phyloP scores from a whole-genome alignment of 805 yeast species.

The Saccharomyces paradoxus region DNA sequence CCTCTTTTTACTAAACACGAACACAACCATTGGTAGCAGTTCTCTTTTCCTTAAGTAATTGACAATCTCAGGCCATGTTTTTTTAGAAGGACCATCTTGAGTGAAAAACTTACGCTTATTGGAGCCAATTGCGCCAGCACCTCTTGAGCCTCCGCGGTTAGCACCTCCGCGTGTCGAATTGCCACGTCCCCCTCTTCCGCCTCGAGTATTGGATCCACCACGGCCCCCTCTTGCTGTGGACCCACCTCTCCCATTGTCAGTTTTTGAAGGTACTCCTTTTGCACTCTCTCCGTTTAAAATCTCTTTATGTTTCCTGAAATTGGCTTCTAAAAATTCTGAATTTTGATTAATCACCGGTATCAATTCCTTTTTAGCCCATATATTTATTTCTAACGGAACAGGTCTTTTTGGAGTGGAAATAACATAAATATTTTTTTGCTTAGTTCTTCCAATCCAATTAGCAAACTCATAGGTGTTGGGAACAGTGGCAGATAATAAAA shows the following conservation, averaged over 20 bases:
- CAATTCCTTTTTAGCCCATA: constrained; percentile 73
- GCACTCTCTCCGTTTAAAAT: constrained; percentile 36
- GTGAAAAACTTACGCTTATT: constrained; percentile 32
- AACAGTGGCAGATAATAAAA: constrained; percentile 89
- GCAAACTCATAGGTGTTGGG: constrained; percentile 99
- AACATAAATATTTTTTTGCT: constrained; percentile 90
- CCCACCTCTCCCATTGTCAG: constrained; percentile 22
- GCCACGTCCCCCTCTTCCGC: constrained; percentile 22
- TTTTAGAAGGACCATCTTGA: constrained; percentile 66
- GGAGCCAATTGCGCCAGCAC: constrained; percentile 35
- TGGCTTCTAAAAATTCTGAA: constrained; percentile 57
- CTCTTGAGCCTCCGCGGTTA: constrained; percentile 31
- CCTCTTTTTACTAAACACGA: constrained; percentile 87
- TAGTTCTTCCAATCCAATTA: constrained; percentile 96
- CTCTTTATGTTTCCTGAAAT: constrained; percentile 54
- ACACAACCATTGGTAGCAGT: constrained; percentile 84
- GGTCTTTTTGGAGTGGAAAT: constrained; percentile 96
- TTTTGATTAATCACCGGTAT: constrained; percentile 68
- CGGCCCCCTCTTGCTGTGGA: constrained; percentile 15
- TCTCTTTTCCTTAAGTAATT: constrained; percentile 58
- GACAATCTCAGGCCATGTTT: constrained; percentile 67
- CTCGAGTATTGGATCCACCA: constrained; percentile 22
- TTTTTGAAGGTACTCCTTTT: constrained; percentile 16
- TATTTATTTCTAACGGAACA: constrained; percentile 79
- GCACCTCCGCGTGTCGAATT: constrained; percentile 26